phyloP scores from a whole-genome alignment of 2,329 filamentous ascomycete genomes.

The Diatrype stigma region DNA sequence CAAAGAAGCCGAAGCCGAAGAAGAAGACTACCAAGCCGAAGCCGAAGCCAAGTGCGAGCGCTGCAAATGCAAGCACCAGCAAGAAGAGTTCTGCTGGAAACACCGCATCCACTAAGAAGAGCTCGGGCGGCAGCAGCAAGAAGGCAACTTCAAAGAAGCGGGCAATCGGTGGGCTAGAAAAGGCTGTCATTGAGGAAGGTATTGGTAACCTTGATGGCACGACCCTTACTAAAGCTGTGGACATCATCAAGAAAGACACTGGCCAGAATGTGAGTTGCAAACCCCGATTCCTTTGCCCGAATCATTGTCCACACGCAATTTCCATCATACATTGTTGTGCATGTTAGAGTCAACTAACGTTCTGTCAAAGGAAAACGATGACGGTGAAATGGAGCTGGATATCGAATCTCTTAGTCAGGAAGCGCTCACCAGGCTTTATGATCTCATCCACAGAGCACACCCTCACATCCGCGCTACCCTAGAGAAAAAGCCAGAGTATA shows the following conservation, averaged over 20 bases:
- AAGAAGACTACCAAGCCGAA: slow-evolving; percentile 76
- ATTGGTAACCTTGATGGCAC: slow-evolving; percentile 75
- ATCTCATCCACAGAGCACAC: slow-evolving; percentile 37
- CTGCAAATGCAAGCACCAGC: slow-evolving; percentile 25
- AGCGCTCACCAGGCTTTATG: slow-evolving; percentile 48
- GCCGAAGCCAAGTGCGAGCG: slow-evolving; percentile 36
- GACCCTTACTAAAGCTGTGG: slow-evolving; percentile 76
- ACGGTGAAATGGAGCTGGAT: slow-evolving; percentile 56
- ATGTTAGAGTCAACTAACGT: no score
- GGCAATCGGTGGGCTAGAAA: slow-evolving; percentile 73
- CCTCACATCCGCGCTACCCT: slow-evolving; percentile 31
- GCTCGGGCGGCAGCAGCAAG: slow-evolving; percentile 30
- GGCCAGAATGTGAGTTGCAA: slow-evolving; percentile 62
- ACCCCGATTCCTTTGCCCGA: neutral
- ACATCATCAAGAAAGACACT: slow-evolving; percentile 85
- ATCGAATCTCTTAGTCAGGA: slow-evolving; percentile 54
- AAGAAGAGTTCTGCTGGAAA: slow-evolving; percentile 39
- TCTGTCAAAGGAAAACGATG: slow-evolving; percentile 48
- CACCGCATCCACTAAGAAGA: slow-evolving; percentile 28
- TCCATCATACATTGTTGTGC: no score
- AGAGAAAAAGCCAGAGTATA: slow-evolving; percentile 29
- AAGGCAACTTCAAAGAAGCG: slow-evolving; percentile 47
- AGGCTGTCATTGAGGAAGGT: slow-evolving; percentile 83
- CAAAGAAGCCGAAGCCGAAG: slow-evolving; percentile 76
- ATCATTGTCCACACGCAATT: neutral